Percentiles rank a stretch among this genome's conserved stretches.
These are phyloP conservation scores for Firmiana major DNA, from an alignment of 345 rosid genomes.

Conservation along the genomic window DNA sequence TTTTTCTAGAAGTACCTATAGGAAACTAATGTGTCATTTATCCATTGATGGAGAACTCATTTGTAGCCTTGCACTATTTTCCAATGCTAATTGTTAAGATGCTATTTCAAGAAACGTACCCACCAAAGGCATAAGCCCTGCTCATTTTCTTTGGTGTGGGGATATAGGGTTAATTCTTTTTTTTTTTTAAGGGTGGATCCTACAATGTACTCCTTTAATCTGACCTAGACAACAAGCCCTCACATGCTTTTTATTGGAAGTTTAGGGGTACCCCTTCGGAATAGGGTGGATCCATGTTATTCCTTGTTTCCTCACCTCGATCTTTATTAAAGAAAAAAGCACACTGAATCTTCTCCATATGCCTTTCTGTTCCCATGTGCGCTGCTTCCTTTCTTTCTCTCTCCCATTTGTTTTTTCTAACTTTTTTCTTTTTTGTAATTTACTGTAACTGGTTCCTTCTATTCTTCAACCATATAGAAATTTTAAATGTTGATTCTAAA, in stretches of 20 bases:
- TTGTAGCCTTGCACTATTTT: constrained; percentile 21
- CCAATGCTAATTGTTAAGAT: background rate
- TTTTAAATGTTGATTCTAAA: constrained; percentile 3
- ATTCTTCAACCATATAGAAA: background rate
- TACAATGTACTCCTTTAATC: constrained; percentile 32
- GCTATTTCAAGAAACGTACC: constrained; percentile 20
- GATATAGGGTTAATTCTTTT: background rate
- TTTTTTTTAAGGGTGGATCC: constrained; percentile 35
- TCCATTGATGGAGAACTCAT: constrained; percentile 11
- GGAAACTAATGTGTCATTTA: no score
- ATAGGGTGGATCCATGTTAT: constrained; percentile 48
- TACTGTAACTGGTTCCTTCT: background rate
- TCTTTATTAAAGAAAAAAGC: constrained; percentile 28
- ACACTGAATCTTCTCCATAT: constrained; percentile 70
- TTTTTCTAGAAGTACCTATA: background rate
- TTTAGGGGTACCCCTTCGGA: constrained; percentile 30
- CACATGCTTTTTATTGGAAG: constrained; percentile 58
- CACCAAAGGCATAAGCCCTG: constrained; percentile 20
- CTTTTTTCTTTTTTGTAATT: background rate
- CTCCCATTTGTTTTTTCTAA: background rate
- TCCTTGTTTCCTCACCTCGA: constrained; percentile 32
- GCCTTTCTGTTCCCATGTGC: constrained; percentile 77
- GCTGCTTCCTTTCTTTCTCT: constrained; percentile 24
- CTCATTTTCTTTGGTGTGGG: constrained; percentile 9
- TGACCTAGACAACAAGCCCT: constrained; percentile 54